Evolutionary conservation across 164 flowering plant species (phyloP), one percentile per base, ranked within the genome.

Genomic region (Annona squamosa): DNA sequence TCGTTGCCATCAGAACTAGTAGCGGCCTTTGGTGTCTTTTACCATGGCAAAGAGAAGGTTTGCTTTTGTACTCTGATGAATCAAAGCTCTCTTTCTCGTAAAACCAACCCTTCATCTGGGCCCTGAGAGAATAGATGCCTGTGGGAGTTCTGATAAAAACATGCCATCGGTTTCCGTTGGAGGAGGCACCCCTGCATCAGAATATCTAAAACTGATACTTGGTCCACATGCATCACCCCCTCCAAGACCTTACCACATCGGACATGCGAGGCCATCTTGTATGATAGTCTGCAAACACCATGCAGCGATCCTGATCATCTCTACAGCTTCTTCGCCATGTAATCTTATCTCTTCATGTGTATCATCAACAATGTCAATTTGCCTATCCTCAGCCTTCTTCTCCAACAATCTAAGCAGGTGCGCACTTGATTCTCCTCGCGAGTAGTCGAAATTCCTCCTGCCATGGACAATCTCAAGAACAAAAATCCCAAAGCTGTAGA

Each of bases 171-270:
- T 48, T 48, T 48, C 10, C 52, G 13, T 4, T 37, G 9, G 0
- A 26, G 61, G 41, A 42, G 57, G 10, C 18, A 18, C 52, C 52
- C 9, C 26, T 3, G 70, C 48, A 74, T 41, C 5, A 17, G 13
- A 63, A 52, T 72, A 79, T 48, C 4, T 66, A 18, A 72, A 79
- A 26, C 67, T 73, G 7, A 73, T 37, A 56, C 52, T 46, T 1
- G 70, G 64, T 75, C 79, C 16, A 81, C 70, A 4, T 65, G 48
- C 65, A 69, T 69, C 1, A 67, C 71, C 1, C 85, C 81, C 56
- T 82, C 83, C 64, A 80, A 71, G 3, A 77, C 78, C 72, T 80
- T 78, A 77, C 77, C 68, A 79, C 84, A 41, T 61, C 44, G 16
- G 79, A 64, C 79, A 64, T 73, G 45, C 70, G 64, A 12, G 76